Evolutionary conservation across 352 stramenopile species (phyloP), one percentile per base, ranked within the genome.

Genomic region (Phytophthora colocasiae): DNA sequence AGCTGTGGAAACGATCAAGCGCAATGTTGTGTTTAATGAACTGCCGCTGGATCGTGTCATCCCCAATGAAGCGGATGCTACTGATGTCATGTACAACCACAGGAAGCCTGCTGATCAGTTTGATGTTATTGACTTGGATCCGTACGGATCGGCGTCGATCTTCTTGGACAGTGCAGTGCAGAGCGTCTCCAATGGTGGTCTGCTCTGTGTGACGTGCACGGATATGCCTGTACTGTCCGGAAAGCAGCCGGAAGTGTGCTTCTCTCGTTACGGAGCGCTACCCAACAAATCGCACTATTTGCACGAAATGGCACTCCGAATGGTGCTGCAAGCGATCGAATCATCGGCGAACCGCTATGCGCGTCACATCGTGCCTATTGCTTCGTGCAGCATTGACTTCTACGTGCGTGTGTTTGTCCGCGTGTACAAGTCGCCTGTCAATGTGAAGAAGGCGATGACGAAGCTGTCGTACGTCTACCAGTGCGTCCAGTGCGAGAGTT

Each of bases 41-140:
- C 54, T 96, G 58, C 87, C 84, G 29, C 63, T 92, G 40, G 81
- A 96, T 64, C 80, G 86, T 39, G 85, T 96, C 31, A 89, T 96
- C 67, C 85, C 87, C 24, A 95, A 95, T 69, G 83, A 92, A 56
- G 88, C 84, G 3, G 87, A 96, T 45, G 89, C 89, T 14, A 96
- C 87, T 10, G 83, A 95, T 52, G 87, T 96, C 71, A 96, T 96
- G 89, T 95, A 85, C 63, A 90, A 84, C 66, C 82, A 88, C 80
- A 89, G 81, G 70, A 96, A 92, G 63, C 81, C 90, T 4, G 80
- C 77, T 9, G 83, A 98, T 47, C 95, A 98, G 63, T 99, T 98
- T 68, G 98, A 99, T 75, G 98, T 99, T 36, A 99, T 99, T 75
- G 98, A 99, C 72, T 76, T 99, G 26, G 98, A 99, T 78, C 98